A percentile compares a stretch with the other conserved stretches of the same genome.
phyloP scores from a whole-genome alignment of 2,329 filamentous ascomycete genomes.

The Teratosphaeria nubilosa region DNA sequence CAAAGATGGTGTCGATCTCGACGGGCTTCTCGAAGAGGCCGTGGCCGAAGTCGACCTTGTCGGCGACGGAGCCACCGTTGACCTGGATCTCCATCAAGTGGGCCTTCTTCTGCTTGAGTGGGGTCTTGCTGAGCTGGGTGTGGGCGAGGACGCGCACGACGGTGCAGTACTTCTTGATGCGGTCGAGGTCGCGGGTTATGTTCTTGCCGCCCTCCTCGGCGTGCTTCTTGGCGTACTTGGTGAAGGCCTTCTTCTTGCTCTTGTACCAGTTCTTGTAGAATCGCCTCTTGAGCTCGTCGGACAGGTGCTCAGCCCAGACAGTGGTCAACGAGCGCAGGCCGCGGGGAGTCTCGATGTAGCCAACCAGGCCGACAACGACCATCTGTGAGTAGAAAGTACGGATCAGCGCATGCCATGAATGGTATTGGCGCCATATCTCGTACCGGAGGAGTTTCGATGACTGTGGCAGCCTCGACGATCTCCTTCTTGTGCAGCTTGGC shows the following conservation, averaged over 20 bases:
- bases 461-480: constrained; percentile 76
- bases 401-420: constrained; percentile 53
- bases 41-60: constrained; percentile 95
- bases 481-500: constrained; percentile 99
- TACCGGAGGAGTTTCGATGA: constrained; percentile 91
- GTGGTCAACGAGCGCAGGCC: constrained; percentile 98
- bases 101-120: constrained; percentile 99
- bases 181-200: constrained; percentile 95
- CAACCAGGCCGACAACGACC: constrained; percentile 99
- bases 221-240: constrained; percentile 99
- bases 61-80: constrained; percentile 90
- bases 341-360: constrained; percentile 99
- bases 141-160: constrained; percentile 98
- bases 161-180: constrained; percentile 99
- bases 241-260: constrained; percentile 99
- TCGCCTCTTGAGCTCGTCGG: constrained; percentile 96
- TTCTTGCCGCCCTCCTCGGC: constrained; percentile 82
- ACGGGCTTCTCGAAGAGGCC: constrained; percentile 99
- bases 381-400: constrained; percentile 53
- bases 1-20: constrained; percentile 85
- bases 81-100: constrained; percentile 99
- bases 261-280: constrained; percentile 99
- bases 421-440: constrained; percentile 37
- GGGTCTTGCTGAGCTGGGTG: constrained; percentile 98
- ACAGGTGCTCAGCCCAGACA: constrained; percentile 98